A percentile compares a stretch with the other conserved stretches of the same genome.
phyloP scores from a whole-genome alignment of 441 rosid species.

The California macrophylla region DNA sequence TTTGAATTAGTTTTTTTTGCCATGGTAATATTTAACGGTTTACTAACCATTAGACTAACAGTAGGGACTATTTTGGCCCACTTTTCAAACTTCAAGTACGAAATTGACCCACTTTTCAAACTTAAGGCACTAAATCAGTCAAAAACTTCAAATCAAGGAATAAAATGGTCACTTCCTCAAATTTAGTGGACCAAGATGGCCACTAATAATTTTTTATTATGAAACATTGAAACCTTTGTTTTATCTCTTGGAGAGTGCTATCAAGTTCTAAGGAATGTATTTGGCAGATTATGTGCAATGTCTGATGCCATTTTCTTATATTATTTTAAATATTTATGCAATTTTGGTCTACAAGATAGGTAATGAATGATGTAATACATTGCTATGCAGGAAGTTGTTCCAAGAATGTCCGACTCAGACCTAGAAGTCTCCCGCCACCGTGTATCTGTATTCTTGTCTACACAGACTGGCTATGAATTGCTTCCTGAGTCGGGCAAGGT shows the following conservation, averaged over 20 bases:
- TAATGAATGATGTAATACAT: constrained; percentile 28
- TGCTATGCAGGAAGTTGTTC: constrained; percentile 31
- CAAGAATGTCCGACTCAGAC: constrained; percentile 35
- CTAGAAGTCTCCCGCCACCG: constrained; percentile 43
- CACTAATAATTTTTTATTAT: neutral
- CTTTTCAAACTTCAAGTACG: no score
- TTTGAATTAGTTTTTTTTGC: neutral
- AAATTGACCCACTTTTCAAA: no score
- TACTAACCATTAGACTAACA: neutral
- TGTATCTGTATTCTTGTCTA: constrained; percentile 37
- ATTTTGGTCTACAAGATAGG: constrained; percentile 8
- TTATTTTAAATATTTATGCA: neutral
- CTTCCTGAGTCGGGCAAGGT: constrained; percentile 77
- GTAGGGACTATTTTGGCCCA: neutral
- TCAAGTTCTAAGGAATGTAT: neutral
- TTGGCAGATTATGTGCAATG: neutral
- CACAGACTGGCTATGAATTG: constrained; percentile 52
- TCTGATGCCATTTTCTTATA: neutral
- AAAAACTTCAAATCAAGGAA: no score
- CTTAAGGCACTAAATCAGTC: no score
- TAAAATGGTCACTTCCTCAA: neutral
- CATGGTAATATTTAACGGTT: neutral
- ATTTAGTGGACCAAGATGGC: neutral
- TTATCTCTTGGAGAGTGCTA: no score
- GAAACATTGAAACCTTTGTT: neutral